Evolutionary conservation across 805 yeast genomes (phyloP).

Genomic region (Candida manassasensis): DNA sequence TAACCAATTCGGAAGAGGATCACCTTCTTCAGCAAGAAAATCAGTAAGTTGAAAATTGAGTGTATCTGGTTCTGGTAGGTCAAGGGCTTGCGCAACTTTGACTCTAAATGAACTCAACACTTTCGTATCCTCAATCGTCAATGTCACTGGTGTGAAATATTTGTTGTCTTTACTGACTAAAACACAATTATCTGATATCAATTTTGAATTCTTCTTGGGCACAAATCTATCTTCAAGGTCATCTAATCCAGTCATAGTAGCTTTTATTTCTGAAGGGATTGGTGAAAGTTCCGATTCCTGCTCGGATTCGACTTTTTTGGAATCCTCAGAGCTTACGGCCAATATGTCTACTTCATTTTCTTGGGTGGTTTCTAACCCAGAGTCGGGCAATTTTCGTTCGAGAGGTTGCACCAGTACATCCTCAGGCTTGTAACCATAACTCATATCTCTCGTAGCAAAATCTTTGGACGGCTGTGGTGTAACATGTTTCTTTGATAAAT

Average conservation of each 20-base stretch:
- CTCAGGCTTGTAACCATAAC: not conserved
- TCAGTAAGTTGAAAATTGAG: slow-evolving; percentile 62
- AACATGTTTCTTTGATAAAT: not conserved
- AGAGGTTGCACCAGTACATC: not conserved
- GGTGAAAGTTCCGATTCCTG: not conserved
- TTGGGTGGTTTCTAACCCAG: not conserved
- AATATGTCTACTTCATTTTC: not conserved
- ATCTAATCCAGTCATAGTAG: no score
- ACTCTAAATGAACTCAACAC: slow-evolving; percentile 35
- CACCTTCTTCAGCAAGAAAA: slow-evolving; percentile 56
- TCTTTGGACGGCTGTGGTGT: not conserved
- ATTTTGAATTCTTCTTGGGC: slow-evolving; percentile 15
- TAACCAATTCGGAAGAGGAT: slow-evolving; percentile 46
- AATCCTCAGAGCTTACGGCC: not conserved
- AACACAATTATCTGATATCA: not conserved
- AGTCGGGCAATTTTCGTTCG: not conserved
- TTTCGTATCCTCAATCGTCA: slow-evolving; percentile 12
- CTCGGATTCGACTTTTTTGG: not conserved
- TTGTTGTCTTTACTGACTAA: slow-evolving; percentile 63
- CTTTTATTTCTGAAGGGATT: not conserved
- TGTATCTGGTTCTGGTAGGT: slow-evolving; percentile 25
- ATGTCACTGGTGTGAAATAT: slow-evolving; percentile 45
- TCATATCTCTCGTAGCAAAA: not conserved
- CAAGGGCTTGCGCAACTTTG: slow-evolving; percentile 33
- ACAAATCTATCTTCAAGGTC: slow-evolving; percentile 23